phyloP scores from a whole-genome alignment of 2,329 filamentous ascomycete genomes.

The Aspergillus luchuensis region DNA sequence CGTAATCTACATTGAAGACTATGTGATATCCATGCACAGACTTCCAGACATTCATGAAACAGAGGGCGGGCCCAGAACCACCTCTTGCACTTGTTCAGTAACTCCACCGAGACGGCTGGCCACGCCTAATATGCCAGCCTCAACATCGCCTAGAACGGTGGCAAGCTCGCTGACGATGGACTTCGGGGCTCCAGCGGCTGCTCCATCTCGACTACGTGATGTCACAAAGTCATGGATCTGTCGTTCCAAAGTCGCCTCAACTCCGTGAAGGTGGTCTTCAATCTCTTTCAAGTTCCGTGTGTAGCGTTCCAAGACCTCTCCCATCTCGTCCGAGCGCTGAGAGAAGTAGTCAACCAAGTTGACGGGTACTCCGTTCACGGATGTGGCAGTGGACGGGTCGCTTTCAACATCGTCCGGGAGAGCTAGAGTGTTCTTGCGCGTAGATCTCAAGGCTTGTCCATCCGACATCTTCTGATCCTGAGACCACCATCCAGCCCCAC shows the following conservation, averaged over 20 bases:
- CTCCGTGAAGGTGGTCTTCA: constrained; percentile 64
- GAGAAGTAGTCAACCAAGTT: constrained; percentile 68
- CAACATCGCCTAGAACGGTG: constrained; percentile 64
- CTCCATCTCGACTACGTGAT: constrained; percentile 43
- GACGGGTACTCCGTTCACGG: constrained; percentile 55
- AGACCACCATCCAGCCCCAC: constrained; percentile 44
- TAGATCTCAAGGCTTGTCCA: constrained; percentile 41
- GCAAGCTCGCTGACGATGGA: constrained; percentile 52
- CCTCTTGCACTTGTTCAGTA: constrained; percentile 62
- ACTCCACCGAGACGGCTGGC: constrained; percentile 61
- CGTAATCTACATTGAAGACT: not conserved
- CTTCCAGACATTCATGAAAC: not conserved
- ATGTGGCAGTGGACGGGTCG: constrained; percentile 42
- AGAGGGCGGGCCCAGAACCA: constrained; percentile 50
- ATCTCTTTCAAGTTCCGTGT: constrained; percentile 64
- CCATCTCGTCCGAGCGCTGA: constrained; percentile 63
- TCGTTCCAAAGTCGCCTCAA: constrained; percentile 62
- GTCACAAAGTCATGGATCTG: constrained; percentile 60
- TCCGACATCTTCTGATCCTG: constrained; percentile 44
- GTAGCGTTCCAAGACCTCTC: constrained; percentile 58
- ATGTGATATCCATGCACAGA: not conserved
- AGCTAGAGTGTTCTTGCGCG: constrained; percentile 48
- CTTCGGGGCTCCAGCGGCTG: constrained; percentile 47
- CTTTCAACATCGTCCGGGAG: constrained; percentile 50
- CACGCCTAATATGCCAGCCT: constrained; percentile 65